phyloP scores from a whole-genome alignment of 1,284 basidiomycete genomes.

The Irpex sp. region DNA sequence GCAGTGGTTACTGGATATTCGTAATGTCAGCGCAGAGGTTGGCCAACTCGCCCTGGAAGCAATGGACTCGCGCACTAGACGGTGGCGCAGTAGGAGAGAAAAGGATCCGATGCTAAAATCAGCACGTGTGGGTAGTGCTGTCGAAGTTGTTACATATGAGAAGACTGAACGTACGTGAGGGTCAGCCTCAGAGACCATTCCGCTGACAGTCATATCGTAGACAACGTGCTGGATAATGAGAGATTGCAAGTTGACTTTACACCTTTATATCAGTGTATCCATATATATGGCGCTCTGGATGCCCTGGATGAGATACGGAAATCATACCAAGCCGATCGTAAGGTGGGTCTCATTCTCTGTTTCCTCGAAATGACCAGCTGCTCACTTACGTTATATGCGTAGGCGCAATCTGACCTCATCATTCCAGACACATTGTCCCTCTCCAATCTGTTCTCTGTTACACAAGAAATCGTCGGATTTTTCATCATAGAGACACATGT shows the following conservation, averaged over 20 bases:
- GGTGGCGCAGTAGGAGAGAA: slow-evolving; percentile 83
- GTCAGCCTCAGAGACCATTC: neutral
- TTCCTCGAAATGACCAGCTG: slow-evolving; percentile 1
- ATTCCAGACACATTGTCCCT: slow-evolving; percentile 66
- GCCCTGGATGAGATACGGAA: slow-evolving; percentile 85
- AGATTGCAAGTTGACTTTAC: slow-evolving; percentile 89
- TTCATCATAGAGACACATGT: slow-evolving; percentile 98
- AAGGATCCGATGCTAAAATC: slow-evolving; percentile 71
- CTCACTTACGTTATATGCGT: slow-evolving; percentile 11
- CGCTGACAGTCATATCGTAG: slow-evolving; percentile 36
- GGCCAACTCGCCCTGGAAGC: slow-evolving; percentile 87
- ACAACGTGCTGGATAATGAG: slow-evolving; percentile 90
- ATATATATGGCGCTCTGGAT: slow-evolving; percentile 93
- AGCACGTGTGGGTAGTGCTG: slow-evolving; percentile 89
- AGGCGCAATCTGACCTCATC: slow-evolving; percentile 97
- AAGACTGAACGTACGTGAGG: slow-evolving; percentile 83
- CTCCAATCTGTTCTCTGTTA: slow-evolving; percentile 53
- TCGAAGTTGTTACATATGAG: slow-evolving; percentile 93
- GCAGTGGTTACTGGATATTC: slow-evolving; percentile 94
- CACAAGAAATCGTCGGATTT: slow-evolving; percentile 97
- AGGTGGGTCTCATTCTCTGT: slow-evolving; percentile 43
- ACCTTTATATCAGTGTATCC: slow-evolving; percentile 95
- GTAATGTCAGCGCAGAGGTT: slow-evolving; percentile 85
- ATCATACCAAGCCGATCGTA: slow-evolving; percentile 94
- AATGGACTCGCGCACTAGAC: slow-evolving; percentile 82